These are phyloP conservation scores for Chalaropsis thielavioides DNA, from an alignment of 2,329 filamentous ascomycete species.

Conservation along the genomic window DNA sequence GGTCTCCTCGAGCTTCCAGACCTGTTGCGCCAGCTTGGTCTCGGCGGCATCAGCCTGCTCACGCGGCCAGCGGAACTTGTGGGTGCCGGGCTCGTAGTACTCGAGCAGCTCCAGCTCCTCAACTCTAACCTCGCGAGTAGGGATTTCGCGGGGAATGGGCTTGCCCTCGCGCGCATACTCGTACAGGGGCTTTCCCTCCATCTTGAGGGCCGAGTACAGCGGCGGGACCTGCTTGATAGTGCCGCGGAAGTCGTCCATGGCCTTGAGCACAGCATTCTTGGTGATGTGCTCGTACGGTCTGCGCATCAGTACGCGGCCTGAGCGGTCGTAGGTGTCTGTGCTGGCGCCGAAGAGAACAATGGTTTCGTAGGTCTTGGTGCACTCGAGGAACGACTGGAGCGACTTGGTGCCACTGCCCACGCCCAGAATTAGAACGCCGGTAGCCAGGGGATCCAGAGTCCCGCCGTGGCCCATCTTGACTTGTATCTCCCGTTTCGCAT, in stretches of 20 bases:
- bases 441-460: slow-evolving; percentile 86
- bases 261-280: slow-evolving; percentile 59
- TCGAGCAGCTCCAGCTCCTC: slow-evolving; percentile 65
- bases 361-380: slow-evolving; percentile 88
- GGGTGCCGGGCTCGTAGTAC: slow-evolving; percentile 69
- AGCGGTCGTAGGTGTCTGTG: slow-evolving; percentile 81
- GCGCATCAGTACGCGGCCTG: slow-evolving; percentile 67
- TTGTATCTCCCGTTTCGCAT: slow-evolving; percentile 44
- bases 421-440: slow-evolving; percentile 79
- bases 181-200: slow-evolving; percentile 87
- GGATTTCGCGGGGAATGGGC: slow-evolving; percentile 70
- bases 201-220: slow-evolving; percentile 82
- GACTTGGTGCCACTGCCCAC: slow-evolving; percentile 78
- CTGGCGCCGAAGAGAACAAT: slow-evolving; percentile 79
- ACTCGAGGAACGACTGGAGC: slow-evolving; percentile 63
- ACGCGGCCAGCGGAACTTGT: slow-evolving; percentile 64
- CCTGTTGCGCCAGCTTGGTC: slow-evolving; percentile 60
- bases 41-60: slow-evolving; percentile 64
- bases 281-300: slow-evolving; percentile 72
- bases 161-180: slow-evolving; percentile 89
- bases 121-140: slow-evolving; percentile 66
- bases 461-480: slow-evolving; percentile 96
- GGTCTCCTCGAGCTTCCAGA: slow-evolving; percentile 49
- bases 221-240: slow-evolving; percentile 82
- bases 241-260: slow-evolving; percentile 60